Conservation (phyloP, 2,329 filamentous ascomycete species). For the Capronia coronata region DNA sequence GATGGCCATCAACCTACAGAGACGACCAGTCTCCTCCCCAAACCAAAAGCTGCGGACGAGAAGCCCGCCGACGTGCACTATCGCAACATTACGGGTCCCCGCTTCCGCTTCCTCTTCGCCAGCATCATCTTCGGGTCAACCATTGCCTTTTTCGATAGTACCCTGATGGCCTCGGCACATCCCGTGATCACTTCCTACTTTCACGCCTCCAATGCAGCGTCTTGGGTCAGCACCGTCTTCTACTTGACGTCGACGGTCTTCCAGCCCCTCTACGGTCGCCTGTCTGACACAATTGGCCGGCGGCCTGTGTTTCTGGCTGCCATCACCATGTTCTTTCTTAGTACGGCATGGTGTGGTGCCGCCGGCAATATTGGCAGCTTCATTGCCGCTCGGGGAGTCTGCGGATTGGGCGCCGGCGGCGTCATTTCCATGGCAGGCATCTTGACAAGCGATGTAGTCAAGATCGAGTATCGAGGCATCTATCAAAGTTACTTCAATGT, state of each 20-base stretch:
- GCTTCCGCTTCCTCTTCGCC: constrained; percentile 58
- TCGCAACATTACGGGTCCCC: constrained; percentile 27
- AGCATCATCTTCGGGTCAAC: constrained; percentile 55
- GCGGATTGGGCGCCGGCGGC: constrained; percentile 67
- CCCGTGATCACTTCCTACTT: constrained; percentile 78
- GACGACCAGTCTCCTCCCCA: constrained; percentile 13
- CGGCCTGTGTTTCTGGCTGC: constrained; percentile 56
- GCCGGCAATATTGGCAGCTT: constrained; percentile 63
- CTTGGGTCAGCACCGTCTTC: constrained; percentile 76
- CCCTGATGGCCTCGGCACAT: constrained; percentile 74
- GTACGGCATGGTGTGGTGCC: constrained; percentile 63
- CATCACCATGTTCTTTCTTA: constrained; percentile 56
- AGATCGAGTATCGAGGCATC: constrained; percentile 63
- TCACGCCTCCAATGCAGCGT: constrained; percentile 67
- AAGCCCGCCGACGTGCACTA: constrained; percentile 12
- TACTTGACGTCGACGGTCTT: constrained; percentile 69
- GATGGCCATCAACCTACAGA: constrained; percentile 8
- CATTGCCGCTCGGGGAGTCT: constrained; percentile 63
- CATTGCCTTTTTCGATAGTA: constrained; percentile 62
- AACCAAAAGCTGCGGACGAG: background rate
- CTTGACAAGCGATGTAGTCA: constrained; percentile 66
- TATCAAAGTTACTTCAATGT: constrained; percentile 61
- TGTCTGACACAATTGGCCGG: constrained; percentile 65
- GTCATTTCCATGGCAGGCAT: constrained; percentile 63
- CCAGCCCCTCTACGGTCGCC: constrained; percentile 65